Base-by-base conservation (phyloP, 2,329 filamentous ascomycete genomes). In the Blumeria graminis region DNA sequence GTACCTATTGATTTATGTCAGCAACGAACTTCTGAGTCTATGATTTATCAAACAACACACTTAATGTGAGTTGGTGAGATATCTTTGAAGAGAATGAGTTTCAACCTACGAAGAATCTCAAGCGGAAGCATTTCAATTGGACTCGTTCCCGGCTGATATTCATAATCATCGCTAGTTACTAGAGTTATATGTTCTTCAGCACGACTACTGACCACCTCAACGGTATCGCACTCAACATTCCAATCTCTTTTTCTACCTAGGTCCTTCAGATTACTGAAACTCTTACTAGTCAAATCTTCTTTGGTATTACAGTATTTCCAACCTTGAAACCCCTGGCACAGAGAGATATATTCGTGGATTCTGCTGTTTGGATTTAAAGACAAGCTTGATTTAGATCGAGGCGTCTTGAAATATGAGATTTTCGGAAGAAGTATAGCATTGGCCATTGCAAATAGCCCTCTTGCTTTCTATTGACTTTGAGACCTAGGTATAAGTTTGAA, bases 101-200 rank as follows among this genome's bases (percentile, higher is more conserved):
- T 7, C 38, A 55, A 72, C 80, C 69, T 74, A 86, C 83, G 77
- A 57, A 86, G 74, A 60, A 88, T 71, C 69, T 88, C 84, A 55
- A 76, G 72, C 0, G 84, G 84, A 7, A 89, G 72, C 43, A 18
- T n/a, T 35, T 60, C 59, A 22, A 60, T 43, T 13, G 32, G 41
- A 33, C 59, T 60, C 22, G 71, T 65, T 57, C 77, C 76, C n/a
- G 72, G 68, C 22, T 62, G 35, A 57, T 58, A 57, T 57, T 63
- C 58, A 67, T 61, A 56, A 65, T 61, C 62, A 55, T 28, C 35
- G 22, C 54, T 58, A 53, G n/a, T 56, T 14, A 11, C 11, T 18
- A 38, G n/a, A 38, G 14, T 28, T 28, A 5, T 43, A 22, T 10
- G 35, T 28, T 28, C 36, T 32, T n/a, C 4, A 38, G 10, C 43